Evolutionary conservation across 2,329 filamentous ascomycete genomes (phyloP).

Genomic region (Calonectria henricotiae): DNA sequence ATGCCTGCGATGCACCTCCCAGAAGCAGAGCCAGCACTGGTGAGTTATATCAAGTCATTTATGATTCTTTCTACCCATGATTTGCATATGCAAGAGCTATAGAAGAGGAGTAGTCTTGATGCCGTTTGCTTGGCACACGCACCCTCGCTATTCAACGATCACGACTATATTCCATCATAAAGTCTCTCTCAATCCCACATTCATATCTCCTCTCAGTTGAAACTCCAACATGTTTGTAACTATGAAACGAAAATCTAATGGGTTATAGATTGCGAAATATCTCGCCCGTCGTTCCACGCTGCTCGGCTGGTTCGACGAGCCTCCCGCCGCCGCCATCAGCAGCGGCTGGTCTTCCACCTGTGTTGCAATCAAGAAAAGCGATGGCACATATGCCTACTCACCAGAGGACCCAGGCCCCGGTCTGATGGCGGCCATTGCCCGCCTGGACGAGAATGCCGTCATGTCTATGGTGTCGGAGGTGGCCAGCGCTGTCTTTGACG

Average conservation of each 20-base stretch:
- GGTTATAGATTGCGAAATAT: conserved; percentile 47
- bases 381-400: conserved; percentile 44
- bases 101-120: neutral
- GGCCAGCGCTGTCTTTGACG: conserved; percentile 44
- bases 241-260: conserved; percentile 25
- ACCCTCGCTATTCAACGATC: neutral
- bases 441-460: conserved; percentile 45
- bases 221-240: neutral
- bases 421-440: conserved; percentile 43
- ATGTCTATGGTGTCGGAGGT: conserved; percentile 51
- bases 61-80: neutral
- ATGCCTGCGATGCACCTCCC: conserved; percentile 45
- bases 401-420: conserved; percentile 49
- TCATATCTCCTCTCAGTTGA: neutral
- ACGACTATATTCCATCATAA: neutral
- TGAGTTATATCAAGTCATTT: conserved; percentile 35
- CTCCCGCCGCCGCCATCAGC: conserved; percentile 41
- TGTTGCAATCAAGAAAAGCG: conserved; percentile 47
- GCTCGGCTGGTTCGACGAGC: conserved; percentile 52
- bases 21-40: conserved; percentile 43
- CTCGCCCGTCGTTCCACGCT: conserved; percentile 50
- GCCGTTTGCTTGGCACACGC: neutral
- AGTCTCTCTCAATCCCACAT: neutral
- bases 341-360: conserved; percentile 51
- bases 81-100: neutral